Evolutionary conservation across 139 green algal genomes (phyloP).

Genomic region (Volvox africanus): DNA sequence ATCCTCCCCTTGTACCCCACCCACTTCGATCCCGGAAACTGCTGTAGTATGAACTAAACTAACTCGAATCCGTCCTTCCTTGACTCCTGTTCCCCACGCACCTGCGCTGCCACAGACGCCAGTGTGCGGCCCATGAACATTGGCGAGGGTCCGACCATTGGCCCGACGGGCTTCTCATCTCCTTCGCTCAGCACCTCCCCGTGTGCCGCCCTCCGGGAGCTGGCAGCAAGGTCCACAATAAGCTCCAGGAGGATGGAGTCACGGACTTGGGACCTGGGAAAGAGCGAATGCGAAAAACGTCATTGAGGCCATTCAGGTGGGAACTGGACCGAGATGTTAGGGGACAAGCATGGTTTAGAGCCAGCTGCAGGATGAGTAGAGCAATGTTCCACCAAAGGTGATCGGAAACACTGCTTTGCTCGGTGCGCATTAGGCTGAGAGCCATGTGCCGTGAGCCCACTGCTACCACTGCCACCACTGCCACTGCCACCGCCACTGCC

Average conservation of each 20-base stretch:
- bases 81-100: background rate
- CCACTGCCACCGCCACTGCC: too few relatives aligned
- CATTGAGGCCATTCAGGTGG: too few relatives aligned
- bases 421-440: too few relatives aligned
- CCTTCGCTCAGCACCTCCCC: conserved; percentile 4
- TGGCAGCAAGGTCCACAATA: conserved; percentile 26
- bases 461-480: too few relatives aligned
- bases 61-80: background rate
- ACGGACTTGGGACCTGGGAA: conserved; percentile 3
- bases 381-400: too few relatives aligned
- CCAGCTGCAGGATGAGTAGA: too few relatives aligned
- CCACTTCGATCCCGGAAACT: too few relatives aligned
- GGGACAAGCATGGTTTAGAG: too few relatives aligned
- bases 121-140: background rate
- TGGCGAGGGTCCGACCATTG: background rate
- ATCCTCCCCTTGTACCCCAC: too few relatives aligned
- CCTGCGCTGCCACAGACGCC: conserved; percentile 16
- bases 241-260: conserved; percentile 28
- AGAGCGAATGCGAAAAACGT: background rate
- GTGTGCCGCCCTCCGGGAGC: background rate
- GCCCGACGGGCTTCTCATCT: background rate
- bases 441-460: too few relatives aligned
- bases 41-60: too few relatives aligned
- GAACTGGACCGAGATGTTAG: too few relatives aligned
- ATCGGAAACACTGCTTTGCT: background rate